Evolutionary conservation across 1,139 yeast species (phyloP).

Genomic region (Nakaseomyces kungkrabaensis): DNA sequence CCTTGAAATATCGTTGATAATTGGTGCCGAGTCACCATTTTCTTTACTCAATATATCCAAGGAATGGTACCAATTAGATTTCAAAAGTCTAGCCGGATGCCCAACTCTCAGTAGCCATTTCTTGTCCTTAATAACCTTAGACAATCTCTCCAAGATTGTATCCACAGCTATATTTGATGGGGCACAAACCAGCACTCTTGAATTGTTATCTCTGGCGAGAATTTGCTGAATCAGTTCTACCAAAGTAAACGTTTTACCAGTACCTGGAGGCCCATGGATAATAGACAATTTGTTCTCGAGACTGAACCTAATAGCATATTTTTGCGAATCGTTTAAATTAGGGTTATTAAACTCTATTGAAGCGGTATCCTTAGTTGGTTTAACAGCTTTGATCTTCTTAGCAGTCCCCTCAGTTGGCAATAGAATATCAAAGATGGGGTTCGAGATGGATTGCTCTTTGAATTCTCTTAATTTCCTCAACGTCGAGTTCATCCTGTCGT

Average conservation of each 20-base stretch:
- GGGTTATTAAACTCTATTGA: conserved; percentile 37
- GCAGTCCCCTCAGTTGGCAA: neutral
- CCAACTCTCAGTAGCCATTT: conserved; percentile 64
- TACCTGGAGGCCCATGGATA: conserved; percentile 74
- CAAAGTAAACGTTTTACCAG: conserved; percentile 76
- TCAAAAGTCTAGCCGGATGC: conserved; percentile 80
- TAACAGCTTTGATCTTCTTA: neutral
- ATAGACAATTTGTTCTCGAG: conserved; percentile 42
- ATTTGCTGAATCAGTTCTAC: conserved; percentile 79
- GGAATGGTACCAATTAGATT: conserved; percentile 57
- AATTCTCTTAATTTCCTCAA: conserved; percentile 56
- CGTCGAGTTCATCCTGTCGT: conserved; percentile 72
- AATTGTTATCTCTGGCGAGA: conserved; percentile 38
- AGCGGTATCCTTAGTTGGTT: neutral
- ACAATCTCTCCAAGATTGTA: conserved; percentile 72
- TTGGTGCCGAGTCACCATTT: conserved; percentile 48
- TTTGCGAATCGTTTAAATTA: conserved; percentile 62
- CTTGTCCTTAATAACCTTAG: conserved; percentile 40
- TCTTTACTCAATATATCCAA: conserved; percentile 58
- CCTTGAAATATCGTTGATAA: conserved; percentile 55
- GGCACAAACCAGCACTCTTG: conserved; percentile 80
- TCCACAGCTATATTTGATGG: conserved; percentile 95
- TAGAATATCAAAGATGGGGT: conserved; percentile 17
- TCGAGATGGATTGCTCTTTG: conserved; percentile 28
- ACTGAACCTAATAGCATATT: conserved; percentile 47